Conservation (phyloP, 495 filamentous ascomycete species). For the Podospora didyma region DNA sequence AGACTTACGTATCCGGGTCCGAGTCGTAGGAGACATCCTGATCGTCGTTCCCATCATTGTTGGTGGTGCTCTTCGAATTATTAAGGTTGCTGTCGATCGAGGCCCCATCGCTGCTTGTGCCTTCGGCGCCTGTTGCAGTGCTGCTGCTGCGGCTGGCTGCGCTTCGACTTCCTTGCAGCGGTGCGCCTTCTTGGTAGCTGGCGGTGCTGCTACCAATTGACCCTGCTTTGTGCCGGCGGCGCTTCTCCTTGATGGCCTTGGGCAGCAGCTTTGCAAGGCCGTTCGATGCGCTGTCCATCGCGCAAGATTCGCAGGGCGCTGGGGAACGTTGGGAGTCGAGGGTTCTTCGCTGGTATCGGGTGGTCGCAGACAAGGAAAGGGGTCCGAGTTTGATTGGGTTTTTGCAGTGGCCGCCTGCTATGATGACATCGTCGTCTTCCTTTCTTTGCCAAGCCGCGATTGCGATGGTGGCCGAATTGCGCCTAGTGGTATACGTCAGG, state of each 20-base stretch:
- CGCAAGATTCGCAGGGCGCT: background rate
- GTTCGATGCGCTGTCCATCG: conserved; percentile 32
- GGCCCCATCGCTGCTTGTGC: conserved; percentile 16
- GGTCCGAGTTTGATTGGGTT: background rate
- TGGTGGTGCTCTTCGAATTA: conserved; percentile 3
- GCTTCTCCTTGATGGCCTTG: conserved; percentile 39
- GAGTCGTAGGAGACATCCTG: conserved; percentile 4
- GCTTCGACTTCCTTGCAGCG: conserved; percentile 10
- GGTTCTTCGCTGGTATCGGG: background rate
- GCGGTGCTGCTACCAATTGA: conserved; percentile 19
- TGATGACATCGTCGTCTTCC: conserved; percentile 7
- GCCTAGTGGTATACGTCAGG: background rate
- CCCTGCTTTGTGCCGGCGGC: conserved; percentile 36
- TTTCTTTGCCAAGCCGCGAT: background rate
- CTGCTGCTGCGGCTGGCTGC: conserved; percentile 20
- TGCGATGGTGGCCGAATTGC: background rate
- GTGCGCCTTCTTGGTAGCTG: conserved; percentile 22
- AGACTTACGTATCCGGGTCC: conserved; percentile 3
- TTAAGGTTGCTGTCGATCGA: conserved; percentile 8
- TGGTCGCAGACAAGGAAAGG: background rate
- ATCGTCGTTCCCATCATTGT: conserved; percentile 19
- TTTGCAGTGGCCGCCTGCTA: background rate
- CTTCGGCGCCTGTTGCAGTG: too few relatives aligned
- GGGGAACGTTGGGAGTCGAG: background rate
- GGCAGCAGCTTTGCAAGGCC: conserved; percentile 47